Percentiles rank a stretch among this genome's conserved stretches.
Evolutionary conservation across 1,139 yeast species (phyloP).

Genomic region (Saccharomyces hybrid): DNA sequence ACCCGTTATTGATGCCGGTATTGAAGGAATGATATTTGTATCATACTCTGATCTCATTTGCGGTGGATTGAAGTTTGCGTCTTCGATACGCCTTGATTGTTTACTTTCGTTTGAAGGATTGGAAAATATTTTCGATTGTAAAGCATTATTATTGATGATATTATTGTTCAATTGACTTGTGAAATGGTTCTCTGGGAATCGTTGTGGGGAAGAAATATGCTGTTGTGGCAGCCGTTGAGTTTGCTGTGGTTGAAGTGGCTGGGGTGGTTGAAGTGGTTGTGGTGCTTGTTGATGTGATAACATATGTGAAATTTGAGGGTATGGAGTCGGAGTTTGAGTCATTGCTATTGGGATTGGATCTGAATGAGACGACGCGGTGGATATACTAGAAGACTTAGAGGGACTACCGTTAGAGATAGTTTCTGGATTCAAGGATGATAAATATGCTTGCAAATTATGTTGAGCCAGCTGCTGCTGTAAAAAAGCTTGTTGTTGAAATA

Average conservation of each 20-base stretch:
- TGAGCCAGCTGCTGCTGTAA: constrained; percentile 31
- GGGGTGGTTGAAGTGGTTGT: background rate
- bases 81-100: background rate
- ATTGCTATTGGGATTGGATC: background rate
- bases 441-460: constrained; percentile 29
- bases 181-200: background rate
- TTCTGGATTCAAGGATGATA: constrained; percentile 20
- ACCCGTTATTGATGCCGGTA: background rate
- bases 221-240: background rate
- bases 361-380: background rate
- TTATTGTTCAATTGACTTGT: background rate
- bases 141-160: background rate
- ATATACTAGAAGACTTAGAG: background rate
- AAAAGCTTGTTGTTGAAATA: constrained; percentile 30
- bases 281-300: background rate
- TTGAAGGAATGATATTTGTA: background rate
- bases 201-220: background rate
- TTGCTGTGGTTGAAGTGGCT: background rate
- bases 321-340: background rate
- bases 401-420: background rate
- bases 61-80: background rate
- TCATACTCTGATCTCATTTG: background rate
- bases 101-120: background rate
- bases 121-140: background rate
- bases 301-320: background rate